phyloP scores from a whole-genome alignment of 2,329 filamentous ascomycete genomes.

The Fusarium vanettenii region DNA sequence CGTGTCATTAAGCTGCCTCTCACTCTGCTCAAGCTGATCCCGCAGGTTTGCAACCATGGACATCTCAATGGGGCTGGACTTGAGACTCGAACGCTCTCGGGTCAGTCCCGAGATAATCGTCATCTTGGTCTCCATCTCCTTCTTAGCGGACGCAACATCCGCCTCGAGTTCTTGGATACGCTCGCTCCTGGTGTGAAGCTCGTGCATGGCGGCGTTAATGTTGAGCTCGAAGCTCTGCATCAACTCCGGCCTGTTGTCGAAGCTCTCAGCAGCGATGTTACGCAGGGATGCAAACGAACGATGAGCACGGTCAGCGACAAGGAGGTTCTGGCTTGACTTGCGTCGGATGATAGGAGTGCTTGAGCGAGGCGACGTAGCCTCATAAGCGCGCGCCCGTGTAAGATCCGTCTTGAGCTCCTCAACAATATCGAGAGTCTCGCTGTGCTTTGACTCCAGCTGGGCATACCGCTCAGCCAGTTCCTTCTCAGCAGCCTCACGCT shows the following conservation, averaged over 20 bases:
- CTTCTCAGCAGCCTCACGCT: constrained; percentile 81
- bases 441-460: constrained; percentile 85
- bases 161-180: constrained; percentile 90
- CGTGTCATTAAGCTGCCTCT: constrained; percentile 80
- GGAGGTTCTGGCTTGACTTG: constrained; percentile 91
- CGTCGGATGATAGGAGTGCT: constrained; percentile 86
- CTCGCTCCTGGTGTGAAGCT: constrained; percentile 87
- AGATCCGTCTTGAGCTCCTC: constrained; percentile 92
- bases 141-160: constrained; percentile 84
- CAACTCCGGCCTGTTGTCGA: constrained; percentile 82
- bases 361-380: constrained; percentile 70
- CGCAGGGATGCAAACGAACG: constrained; percentile 90
- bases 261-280: constrained; percentile 87
- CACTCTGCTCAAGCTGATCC: constrained; percentile 88
- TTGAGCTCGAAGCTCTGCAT: constrained; percentile 95
- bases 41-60: constrained; percentile 88
- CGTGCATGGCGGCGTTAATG: constrained; percentile 90
- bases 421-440: constrained; percentile 83
- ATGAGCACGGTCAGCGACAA: constrained; percentile 90
- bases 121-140: constrained; percentile 97
- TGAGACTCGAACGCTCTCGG: constrained; percentile 90
- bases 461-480: constrained; percentile 82
- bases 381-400: constrained; percentile 76
- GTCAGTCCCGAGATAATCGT: constrained; percentile 95
- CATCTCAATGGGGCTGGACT: constrained; percentile 87